phyloP scores from a whole-genome alignment of 441 rosid genomes.

The Croton laevigatus region DNA sequence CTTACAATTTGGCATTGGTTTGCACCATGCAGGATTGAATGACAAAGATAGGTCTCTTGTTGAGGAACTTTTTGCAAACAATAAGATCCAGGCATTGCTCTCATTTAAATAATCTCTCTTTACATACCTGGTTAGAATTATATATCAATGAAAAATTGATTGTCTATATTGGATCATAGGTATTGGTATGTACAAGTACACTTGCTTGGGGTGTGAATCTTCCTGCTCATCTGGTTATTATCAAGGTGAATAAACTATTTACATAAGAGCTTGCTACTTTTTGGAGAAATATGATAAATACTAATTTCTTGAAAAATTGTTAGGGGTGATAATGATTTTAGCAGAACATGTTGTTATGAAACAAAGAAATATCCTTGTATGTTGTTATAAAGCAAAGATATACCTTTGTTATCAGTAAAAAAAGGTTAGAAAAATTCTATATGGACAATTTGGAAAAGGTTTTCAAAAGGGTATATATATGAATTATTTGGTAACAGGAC shows the following conservation, averaged over 20 bases:
- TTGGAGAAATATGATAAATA: background rate
- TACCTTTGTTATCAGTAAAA: too few species aligned
- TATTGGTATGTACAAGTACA: slow-evolving; percentile 95
- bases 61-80: slow-evolving; percentile 96
- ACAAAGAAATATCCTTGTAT: too few species aligned
- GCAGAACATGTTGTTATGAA: too few species aligned
- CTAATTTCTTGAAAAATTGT: background rate
- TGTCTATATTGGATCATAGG: slow-evolving; percentile 44
- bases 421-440: background rate
- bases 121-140: background rate
- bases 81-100: slow-evolving; percentile 83
- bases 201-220: slow-evolving; percentile 99
- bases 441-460: too few species aligned
- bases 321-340: background rate
- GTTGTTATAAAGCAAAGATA: too few species aligned
- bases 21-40: slow-evolving; percentile 98
- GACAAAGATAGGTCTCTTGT: slow-evolving; percentile 93
- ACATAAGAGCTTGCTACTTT: background rate
- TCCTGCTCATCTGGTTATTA: slow-evolving; percentile 98
- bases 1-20: slow-evolving; percentile 94
- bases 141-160: background rate
- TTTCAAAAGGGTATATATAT: too few species aligned
- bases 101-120: slow-evolving; percentile 19
- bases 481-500: too few species aligned
- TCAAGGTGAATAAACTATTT: slow-evolving; percentile 55